Base-by-base conservation (phyloP, 2,329 filamentous ascomycete genomes). In the Fusarium stilboides region DNA sequence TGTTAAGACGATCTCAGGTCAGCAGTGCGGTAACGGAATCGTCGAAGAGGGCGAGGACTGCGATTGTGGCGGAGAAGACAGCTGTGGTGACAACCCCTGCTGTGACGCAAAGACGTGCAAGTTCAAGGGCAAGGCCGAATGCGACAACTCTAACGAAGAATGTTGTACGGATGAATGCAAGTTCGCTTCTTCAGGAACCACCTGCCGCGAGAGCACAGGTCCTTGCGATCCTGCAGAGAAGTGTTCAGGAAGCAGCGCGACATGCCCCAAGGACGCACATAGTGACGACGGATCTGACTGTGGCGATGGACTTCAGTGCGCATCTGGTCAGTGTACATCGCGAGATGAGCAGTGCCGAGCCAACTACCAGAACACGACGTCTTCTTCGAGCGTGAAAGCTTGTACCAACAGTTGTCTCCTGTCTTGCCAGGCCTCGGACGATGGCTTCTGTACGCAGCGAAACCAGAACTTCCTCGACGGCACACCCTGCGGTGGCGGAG, bases 401-500 rank as follows among this genome's bases (percentile, higher is more conserved):
- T 99, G 96, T 36, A 71, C 73, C 40, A 70, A 62, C 36, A 90
- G 89, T 50, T 99, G 96, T 80, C 85, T 87, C 67, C 83, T 98
- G 51, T 90, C 89, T 49, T 99, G 96, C 79, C 85, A 87, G 4
- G 91, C 91, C 24, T 89, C 93, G 58, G 90, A 94, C 60, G 88
- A 88, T 9, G 87, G 88, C 60, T 84, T 86, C 9, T 97, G 94
- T 79, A 90, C 92, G 63, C 87, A 87, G 22, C 88, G 97, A 81
- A 91, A 93, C 77, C 94, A 98, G 77, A 96, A 97, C 80, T 98
- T 97, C 81, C 84, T 98, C 31, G 96, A 99, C 77, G 96, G 96
- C 19, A 98, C 96, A 1, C 83, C 87, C 2, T 99, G 96, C 77
- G 86, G 89, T 53, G 92, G 91, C 19, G 93, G 93, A 56, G 96